Evolutionary conservation across 2,329 filamentous ascomycete genomes (phyloP), one percentile per base, ranked within the genome.

Genomic region (Fonsecaea multimorphosa): DNA sequence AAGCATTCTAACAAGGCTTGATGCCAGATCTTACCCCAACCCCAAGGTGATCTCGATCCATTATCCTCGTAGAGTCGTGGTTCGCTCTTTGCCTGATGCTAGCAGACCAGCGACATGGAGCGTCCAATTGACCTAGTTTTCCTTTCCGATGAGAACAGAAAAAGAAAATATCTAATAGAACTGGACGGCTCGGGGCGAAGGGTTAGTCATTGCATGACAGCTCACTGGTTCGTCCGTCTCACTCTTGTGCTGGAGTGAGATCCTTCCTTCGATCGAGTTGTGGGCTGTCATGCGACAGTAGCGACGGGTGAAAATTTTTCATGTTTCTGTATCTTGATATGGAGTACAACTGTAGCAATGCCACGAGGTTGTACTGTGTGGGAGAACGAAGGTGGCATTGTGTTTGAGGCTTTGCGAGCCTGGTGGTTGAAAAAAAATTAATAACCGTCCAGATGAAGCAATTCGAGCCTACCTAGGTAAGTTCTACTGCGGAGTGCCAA

Each of bases 391-490:
- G 44, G 44, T 38, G 19, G 29, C 27, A 27, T 52, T 60, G 9
- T 8, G 7, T 14, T 19, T 29, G 58, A 51, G 29, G 19, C 44
- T 36, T 40, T n/a, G 58, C 12, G 19, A 27, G n/a, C 19, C 12
- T 14, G 44, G 27, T 12, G 1, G 38, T 44, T 44, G 11, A 16
- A 49, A n/a, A 61, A 54, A 27, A n/a, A 61, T 9, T 31, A 64
- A 40, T 51, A n/a, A 51, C 46, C 38, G 34, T 55, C 59, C 55
- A n/a, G 27, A 58, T 63, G 32, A 6, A 58, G 54, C 44, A 59
- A 60, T 46, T 51, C 40, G 32, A 66, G 58, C 52, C 64, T 34
- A n/a, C n/a, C n/a, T n/a, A n/a, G n/a, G n/a, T n/a, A 51, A 34
- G 31, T 44, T 44, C 54, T 32, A 46, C 27, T 52, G 44, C n/a